Evolutionary conservation across 768 basidiomycete genomes (phyloP).

Genomic region (Boletellus emodensis): DNA sequence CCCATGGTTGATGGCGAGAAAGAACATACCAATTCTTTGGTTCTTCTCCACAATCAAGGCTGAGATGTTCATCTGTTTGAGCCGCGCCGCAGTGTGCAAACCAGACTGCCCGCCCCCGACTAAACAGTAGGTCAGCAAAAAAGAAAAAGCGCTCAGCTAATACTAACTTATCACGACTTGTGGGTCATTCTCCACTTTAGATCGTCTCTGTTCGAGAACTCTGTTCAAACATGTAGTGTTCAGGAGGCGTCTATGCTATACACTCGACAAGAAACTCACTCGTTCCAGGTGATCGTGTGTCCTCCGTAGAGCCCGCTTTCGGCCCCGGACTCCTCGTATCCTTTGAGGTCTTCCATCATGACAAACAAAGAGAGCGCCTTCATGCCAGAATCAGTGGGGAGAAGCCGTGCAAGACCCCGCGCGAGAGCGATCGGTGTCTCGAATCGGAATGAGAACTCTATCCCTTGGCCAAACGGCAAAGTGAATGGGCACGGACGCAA

Average conservation of each 20-base stretch:
- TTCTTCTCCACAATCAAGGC: conserved; percentile 3
- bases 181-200: conserved; percentile 3
- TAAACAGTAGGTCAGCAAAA: not conserved
- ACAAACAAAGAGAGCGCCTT: conserved; percentile 3
- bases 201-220: conserved; percentile 1
- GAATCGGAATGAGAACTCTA: conserved; percentile 4
- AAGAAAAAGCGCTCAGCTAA: not conserved
- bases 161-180: conserved; percentile 3
- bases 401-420: not conserved
- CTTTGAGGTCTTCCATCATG: conserved; percentile 3
- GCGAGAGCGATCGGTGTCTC: conserved; percentile 2
- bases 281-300: conserved; percentile 3
- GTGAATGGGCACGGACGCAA: not conserved
- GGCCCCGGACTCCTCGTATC: not conserved
- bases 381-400: not conserved
- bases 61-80: conserved; percentile 1
- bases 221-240: not conserved
- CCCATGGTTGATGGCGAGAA: not conserved
- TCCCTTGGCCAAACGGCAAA: conserved; percentile 2
- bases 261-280: not conserved
- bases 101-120: conserved; percentile 2
- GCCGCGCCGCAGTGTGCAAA: conserved; percentile 1
- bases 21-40: conserved; percentile 1
- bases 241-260: not conserved
- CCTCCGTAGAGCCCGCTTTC: conserved; percentile 3